Base-by-base conservation (phyloP, 2,329 filamentous ascomycete genomes). In the Blastomyces percursus region DNA sequence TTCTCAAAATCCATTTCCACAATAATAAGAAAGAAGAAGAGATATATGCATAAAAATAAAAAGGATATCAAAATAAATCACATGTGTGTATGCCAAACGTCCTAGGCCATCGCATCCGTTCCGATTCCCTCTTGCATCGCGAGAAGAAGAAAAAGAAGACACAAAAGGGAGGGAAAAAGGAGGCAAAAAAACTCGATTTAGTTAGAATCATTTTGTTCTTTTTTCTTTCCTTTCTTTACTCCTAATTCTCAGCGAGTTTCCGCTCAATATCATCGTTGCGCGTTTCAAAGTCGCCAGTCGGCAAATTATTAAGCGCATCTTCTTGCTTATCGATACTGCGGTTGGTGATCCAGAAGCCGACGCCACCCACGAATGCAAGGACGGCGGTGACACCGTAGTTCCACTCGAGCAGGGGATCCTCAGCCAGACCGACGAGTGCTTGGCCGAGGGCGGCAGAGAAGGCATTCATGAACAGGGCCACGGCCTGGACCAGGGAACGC, bases 391-490 rank as follows among this genome's bases (percentile, higher is more conserved):
- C 72, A 9, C 78, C 81, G 74, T 91, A 91, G 76, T 91, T 89
- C 86, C 86, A 90, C 3, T 87, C 81, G 48, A 89, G 77, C 30
- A 87, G 74, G 1, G 87, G 87, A 70, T 90, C 86, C 7, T 77
- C 79, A 0, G 83, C 82, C 1, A 90, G 76, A 0, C 82, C 77
- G 8, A 83, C 82, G 48, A 89, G 81, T 0, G 86, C 86, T 76
- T 90, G 84, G n/a, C 86, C 86, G 59, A 91, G 76, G 44, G 88
- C 87, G 38, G 85, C 80, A 0, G 85, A 84, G 67, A 91, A 80
- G 63, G 87, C 88, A 38, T 80, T 86, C 81, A 84, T 90, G 77
- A 88, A 86, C 48, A 90, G 80, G 70, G 86, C 86, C 69, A 91
- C 79, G 24, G 84, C 83, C 74, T 78, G 80, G 14, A 92, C 87